Evolutionary conservation across 2,329 filamentous ascomycete genomes (phyloP), one percentile per base, ranked within the genome.

Genomic region (Pseudogymnoascus pannorum): DNA sequence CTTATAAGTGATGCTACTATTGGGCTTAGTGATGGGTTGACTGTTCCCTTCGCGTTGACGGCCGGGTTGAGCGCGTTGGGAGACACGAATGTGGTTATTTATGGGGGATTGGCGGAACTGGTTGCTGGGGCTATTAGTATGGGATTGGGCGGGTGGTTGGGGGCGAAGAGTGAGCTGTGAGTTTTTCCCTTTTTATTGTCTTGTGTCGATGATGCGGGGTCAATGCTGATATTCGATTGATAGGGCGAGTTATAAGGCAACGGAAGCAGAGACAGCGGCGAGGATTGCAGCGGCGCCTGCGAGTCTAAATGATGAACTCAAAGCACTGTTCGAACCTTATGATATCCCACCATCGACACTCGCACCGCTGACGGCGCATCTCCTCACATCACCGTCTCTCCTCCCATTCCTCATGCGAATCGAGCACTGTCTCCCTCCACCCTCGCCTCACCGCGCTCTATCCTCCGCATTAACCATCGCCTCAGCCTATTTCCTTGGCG

Each of bases 11-110:
- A 86, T 71, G 77, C 81, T 20, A 86, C 84, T 26, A 83, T 87
- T 67, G 84, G 84, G 16, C 75, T 87, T 35, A 81, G 82, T 0
- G 84, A 87, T 70, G 84, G 84, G 5, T 74, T 87, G 65, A 87
- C 84, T 0, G 84, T 87, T 0, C 84, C 84, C 0, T 87, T 87
- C 67, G 84, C 84, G 1, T 73, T 87, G 8, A 86, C 83, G 1
- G 84, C 84, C 2, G 84, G 84, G 4, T 71, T 87, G 2, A 74
- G 72, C 7, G 72, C 73, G 1, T 69, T 82, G 57, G 79, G 79
- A 6, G 75, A 78, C 63, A 80, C 79, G 24, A 78, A 76, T 54
- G 75, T 81, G 0, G 79, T 82, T 20, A 75, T 88, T 3, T 79
- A 83, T 64, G 84, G 81, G 24, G 84, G 84, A 1, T 72, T 86